A percentile compares a stretch with the other conserved stretches of the same genome.
phyloP scores from a whole-genome alignment of 2,329 filamentous ascomycete genomes.

The Fusarium staphyleae region DNA sequence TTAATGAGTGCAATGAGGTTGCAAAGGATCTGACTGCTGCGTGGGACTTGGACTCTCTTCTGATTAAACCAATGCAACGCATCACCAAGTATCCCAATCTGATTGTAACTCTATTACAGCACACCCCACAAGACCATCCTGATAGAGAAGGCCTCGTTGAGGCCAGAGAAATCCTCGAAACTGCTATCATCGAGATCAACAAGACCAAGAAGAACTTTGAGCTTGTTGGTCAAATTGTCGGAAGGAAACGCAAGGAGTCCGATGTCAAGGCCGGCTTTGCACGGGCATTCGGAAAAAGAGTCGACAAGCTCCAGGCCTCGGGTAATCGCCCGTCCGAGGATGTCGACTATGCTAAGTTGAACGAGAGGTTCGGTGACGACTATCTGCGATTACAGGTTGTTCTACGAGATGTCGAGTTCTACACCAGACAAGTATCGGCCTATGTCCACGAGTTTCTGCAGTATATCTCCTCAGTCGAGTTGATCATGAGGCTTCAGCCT shows the following conservation, averaged over 20 bases:
- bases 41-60: slow-evolving; percentile 94
- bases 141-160: slow-evolving; percentile 71
- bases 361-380: slow-evolving; percentile 89
- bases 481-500: slow-evolving; percentile 75
- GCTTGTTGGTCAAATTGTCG: slow-evolving; percentile 87
- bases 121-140: slow-evolving; percentile 83
- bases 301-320: slow-evolving; percentile 80
- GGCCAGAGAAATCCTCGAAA: slow-evolving; percentile 63
- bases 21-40: slow-evolving; percentile 91
- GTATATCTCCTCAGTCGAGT: slow-evolving; percentile 81
- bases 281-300: slow-evolving; percentile 87
- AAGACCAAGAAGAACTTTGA: slow-evolving; percentile 95
- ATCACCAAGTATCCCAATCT: slow-evolving; percentile 93
- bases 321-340: slow-evolving; percentile 73
- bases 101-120: slow-evolving; percentile 78
- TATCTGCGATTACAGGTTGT: slow-evolving; percentile 93
- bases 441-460: slow-evolving; percentile 83
- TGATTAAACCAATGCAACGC: slow-evolving; percentile 96
- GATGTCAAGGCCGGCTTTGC: slow-evolving; percentile 85
- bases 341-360: slow-evolving; percentile 77
- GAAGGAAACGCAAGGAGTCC: slow-evolving; percentile 85
- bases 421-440: slow-evolving; percentile 80
- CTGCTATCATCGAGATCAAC: slow-evolving; percentile 85
- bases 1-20: slow-evolving; percentile 90
- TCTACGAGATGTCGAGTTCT: slow-evolving; percentile 91